These are phyloP conservation scores for Rutstroemia sydowiana DNA, from an alignment of 2,329 filamentous ascomycete species.

Conservation along the genomic window DNA sequence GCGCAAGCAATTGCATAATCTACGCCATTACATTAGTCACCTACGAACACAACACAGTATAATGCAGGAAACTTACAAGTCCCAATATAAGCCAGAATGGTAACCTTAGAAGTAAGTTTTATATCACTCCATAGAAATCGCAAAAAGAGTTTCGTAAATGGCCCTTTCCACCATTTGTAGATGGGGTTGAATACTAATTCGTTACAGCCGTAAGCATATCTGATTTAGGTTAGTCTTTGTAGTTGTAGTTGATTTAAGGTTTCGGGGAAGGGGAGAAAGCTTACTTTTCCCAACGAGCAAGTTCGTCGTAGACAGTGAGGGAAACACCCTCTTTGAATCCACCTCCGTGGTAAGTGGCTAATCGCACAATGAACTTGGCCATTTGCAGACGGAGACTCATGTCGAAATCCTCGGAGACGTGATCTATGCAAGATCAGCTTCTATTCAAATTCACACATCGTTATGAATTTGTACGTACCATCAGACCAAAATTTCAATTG, in stretches of 20 bases:
- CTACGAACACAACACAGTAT: no score
- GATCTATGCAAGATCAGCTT: not conserved
- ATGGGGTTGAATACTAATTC: slow-evolving; percentile 65
- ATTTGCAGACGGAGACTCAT: slow-evolving; percentile 66
- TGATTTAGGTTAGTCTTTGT: not conserved
- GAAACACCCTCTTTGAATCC: slow-evolving; percentile 71
- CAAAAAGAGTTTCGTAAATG: slow-evolving; percentile 58
- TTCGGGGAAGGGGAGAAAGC: not conserved
- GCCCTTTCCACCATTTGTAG: slow-evolving; percentile 53
- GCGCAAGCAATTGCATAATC: slow-evolving; percentile 59
- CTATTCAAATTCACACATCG: not conserved
- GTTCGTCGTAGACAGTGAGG: slow-evolving; percentile 64
- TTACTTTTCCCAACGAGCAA: slow-evolving; percentile 63
- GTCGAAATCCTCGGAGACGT: slow-evolving; percentile 71
- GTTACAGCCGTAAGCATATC: slow-evolving; percentile 62
- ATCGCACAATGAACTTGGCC: slow-evolving; percentile 58
- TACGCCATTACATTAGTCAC: not conserved
- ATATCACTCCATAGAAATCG: slow-evolving; percentile 55
- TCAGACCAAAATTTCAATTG: slow-evolving; percentile 23
- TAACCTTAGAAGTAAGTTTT: slow-evolving; percentile 58
- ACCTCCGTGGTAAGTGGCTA: slow-evolving; percentile 60
- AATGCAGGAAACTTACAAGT: slow-evolving; percentile 19
- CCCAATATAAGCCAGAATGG: slow-evolving; percentile 63
- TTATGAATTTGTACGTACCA: slow-evolving; percentile 27
- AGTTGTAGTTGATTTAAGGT: not conserved